Conservation (phyloP, 2,329 filamentous ascomycete species). For the Stagonosporopsis tanaceti region DNA sequence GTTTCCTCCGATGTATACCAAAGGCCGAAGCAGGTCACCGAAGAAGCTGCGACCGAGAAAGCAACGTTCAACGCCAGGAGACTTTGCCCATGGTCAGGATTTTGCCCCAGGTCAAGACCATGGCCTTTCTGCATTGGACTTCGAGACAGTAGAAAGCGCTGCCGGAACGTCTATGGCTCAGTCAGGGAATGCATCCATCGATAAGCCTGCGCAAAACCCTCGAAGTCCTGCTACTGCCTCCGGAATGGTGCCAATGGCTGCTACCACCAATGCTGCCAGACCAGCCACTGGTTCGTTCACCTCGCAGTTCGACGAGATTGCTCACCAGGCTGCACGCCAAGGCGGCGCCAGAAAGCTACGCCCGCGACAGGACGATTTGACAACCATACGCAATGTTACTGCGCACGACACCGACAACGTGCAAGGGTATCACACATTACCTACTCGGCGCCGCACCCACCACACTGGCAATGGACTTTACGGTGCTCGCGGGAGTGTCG, state of each 20-base stretch:
- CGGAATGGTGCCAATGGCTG: not conserved
- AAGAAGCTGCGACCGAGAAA: slow-evolving; percentile 30
- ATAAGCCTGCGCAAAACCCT: not conserved
- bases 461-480: slow-evolving; percentile 38
- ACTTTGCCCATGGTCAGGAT: not conserved
- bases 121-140: not conserved
- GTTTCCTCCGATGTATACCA: slow-evolving; percentile 23
- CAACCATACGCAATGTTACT: slow-evolving; percentile 24
- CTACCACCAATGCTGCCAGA: too few species aligned
- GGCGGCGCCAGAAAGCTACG: slow-evolving; percentile 9
- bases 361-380: slow-evolving; percentile 18
- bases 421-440: slow-evolving; percentile 14
- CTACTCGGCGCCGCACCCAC: slow-evolving; percentile 12
- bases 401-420: not conserved
- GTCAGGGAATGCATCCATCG: not conserved
- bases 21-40: slow-evolving; percentile 29
- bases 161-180: not conserved
- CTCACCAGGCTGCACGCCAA: slow-evolving; percentile 16
- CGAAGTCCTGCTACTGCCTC: not conserved
- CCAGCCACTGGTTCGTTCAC: slow-evolving; percentile 16
- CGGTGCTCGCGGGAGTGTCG: slow-evolving; percentile 24
- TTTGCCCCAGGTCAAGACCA: not conserved
- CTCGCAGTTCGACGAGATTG: slow-evolving; percentile 25
- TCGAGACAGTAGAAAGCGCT: not conserved
- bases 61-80: slow-evolving; percentile 1